Conservation (phyloP, 495 filamentous ascomycete genomes). For the Mytilinidion resinicola region DNA sequence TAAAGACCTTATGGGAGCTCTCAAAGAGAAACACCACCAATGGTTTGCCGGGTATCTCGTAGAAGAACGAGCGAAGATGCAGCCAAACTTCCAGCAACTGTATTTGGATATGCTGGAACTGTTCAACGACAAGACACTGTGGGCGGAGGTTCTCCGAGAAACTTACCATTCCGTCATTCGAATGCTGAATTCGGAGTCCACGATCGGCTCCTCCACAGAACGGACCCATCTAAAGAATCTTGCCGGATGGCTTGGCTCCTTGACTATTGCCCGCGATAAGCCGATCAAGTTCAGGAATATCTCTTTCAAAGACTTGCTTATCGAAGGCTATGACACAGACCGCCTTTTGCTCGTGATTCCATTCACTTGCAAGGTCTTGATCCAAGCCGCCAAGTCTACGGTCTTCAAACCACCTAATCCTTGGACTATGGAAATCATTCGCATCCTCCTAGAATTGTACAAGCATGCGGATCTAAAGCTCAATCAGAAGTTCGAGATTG, state of each 20-base stretch:
- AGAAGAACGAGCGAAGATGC: slow-evolving; percentile 89
- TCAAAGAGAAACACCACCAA: slow-evolving; percentile 76
- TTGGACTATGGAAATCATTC: slow-evolving; percentile 92
- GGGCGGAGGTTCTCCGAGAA: slow-evolving; percentile 84
- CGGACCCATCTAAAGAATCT: slow-evolving; percentile 86
- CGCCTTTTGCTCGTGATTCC: slow-evolving; percentile 86
- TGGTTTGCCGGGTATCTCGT: slow-evolving; percentile 98
- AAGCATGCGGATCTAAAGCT: slow-evolving; percentile 87
- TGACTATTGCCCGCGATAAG: slow-evolving; percentile 91
- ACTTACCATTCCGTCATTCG: slow-evolving; percentile 80
- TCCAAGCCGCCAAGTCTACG: slow-evolving; percentile 73
- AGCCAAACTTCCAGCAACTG: slow-evolving; percentile 89
- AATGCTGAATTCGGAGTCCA: slow-evolving; percentile 82
- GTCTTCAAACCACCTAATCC: slow-evolving; percentile 94
- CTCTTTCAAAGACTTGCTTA: slow-evolving; percentile 88
- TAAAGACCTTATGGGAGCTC: slow-evolving; percentile 65
- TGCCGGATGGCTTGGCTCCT: slow-evolving; percentile 82
- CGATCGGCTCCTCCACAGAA: slow-evolving; percentile 70
- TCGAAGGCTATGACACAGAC: slow-evolving; percentile 86
- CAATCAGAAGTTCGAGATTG: slow-evolving; percentile 96
- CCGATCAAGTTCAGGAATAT: slow-evolving; percentile 96
- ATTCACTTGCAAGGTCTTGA: slow-evolving; percentile 91
- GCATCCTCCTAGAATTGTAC: slow-evolving; percentile 83
- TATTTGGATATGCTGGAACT: slow-evolving; percentile 85
- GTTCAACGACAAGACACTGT: slow-evolving; percentile 70